phyloP scores from a whole-genome alignment of 345 rosid genomes.

The Moricandia moricandioides region DNA sequence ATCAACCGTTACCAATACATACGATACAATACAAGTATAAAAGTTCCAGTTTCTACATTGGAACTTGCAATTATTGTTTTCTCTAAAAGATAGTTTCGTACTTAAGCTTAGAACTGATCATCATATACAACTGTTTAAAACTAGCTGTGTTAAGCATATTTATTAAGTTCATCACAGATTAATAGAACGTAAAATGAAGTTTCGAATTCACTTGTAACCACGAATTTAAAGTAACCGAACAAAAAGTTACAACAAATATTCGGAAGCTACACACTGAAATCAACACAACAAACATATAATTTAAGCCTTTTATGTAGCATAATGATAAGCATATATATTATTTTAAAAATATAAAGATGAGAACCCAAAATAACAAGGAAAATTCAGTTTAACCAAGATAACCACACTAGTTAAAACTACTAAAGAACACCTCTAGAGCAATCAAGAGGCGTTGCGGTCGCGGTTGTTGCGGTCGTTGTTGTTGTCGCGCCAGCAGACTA shows the following conservation, averaged over 20 bases:
- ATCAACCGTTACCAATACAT: not conserved
- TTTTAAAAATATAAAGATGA: not conserved
- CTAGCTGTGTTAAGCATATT: not conserved
- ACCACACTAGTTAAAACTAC: too few relatives aligned
- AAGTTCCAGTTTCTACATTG: not conserved
- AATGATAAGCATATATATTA: not conserved
- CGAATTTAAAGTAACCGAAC: not conserved
- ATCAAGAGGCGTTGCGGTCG: slow-evolving; percentile 10
- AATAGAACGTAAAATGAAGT: not conserved
- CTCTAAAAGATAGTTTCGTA: not conserved
- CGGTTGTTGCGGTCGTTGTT: slow-evolving; percentile 19
- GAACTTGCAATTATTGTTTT: not conserved
- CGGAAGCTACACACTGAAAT: not conserved
- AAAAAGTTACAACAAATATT: not conserved
- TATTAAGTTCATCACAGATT: not conserved
- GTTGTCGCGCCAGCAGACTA: slow-evolving; percentile 65
- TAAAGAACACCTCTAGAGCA: not conserved
- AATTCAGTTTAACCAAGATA: too few relatives aligned
- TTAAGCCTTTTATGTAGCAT: not conserved
- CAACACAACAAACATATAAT: not conserved
- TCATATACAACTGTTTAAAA: not conserved
- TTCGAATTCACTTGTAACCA: not conserved
- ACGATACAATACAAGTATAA: not conserved
- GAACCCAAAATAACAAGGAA: not conserved
- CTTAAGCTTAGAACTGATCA: not conserved